Evolutionary conservation across 257 asterid genomes (phyloP).

Genomic region (Cruciata laevipes): DNA sequence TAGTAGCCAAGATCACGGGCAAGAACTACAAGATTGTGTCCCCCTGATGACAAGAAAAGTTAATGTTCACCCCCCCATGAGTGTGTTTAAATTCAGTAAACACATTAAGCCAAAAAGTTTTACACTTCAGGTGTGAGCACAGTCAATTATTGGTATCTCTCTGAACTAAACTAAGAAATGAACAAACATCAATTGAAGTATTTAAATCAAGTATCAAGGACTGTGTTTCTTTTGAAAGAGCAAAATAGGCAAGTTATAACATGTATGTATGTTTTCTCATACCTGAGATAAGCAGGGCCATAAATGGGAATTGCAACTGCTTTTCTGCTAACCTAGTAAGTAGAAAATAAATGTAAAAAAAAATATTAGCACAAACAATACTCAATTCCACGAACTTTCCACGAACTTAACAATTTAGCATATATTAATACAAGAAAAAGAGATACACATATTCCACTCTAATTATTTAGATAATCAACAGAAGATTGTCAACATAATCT

Average conservation of each 20-base stretch:
- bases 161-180: neutral
- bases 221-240: neutral
- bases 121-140: neutral
- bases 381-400: neutral
- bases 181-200: neutral
- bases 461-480: neutral
- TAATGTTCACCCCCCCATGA: neutral
- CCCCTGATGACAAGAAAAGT: conserved; percentile 46
- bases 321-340: conserved; percentile 67
- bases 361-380: neutral
- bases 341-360: conserved; percentile 5
- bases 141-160: neutral
- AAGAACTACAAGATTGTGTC: conserved; percentile 90
- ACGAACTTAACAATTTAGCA: neutral
- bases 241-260: neutral
- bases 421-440: neutral
- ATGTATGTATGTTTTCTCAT: conserved; percentile 14
- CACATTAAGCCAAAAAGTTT: neutral
- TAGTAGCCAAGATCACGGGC: conserved; percentile 93
- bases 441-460: neutral
- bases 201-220: neutral
- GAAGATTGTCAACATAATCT: neutral
- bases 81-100: neutral
- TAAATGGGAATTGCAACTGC: conserved; percentile 74
- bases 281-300: conserved; percentile 97